Evolutionary conservation across 768 basidiomycete genomes (phyloP).

Genomic region (Suillus ampliporus): DNA sequence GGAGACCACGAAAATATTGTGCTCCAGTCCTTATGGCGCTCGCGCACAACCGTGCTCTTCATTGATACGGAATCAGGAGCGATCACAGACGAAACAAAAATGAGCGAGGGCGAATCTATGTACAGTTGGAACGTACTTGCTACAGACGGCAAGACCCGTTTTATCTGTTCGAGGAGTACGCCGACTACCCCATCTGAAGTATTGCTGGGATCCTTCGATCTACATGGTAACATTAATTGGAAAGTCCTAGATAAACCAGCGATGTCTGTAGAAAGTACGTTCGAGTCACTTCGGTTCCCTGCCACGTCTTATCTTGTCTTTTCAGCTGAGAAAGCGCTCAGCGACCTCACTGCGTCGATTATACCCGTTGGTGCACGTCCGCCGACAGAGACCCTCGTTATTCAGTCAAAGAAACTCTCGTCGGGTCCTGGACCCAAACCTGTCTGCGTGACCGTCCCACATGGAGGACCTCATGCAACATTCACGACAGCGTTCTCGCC

Average conservation of each 20-base stretch:
- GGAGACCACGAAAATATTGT: slow-evolving; percentile 38
- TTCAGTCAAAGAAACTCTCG: slow-evolving; percentile 38
- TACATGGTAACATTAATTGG: slow-evolving; percentile 36
- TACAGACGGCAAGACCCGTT: slow-evolving; percentile 47
- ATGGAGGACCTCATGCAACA: slow-evolving; percentile 68
- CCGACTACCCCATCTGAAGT: slow-evolving; percentile 53
- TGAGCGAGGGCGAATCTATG: slow-evolving; percentile 22
- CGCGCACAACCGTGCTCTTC: slow-evolving; percentile 54
- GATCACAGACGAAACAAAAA: slow-evolving; percentile 40
- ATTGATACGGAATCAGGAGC: slow-evolving; percentile 48
- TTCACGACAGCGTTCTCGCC: slow-evolving; percentile 55
- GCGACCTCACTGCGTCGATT: slow-evolving; percentile 46
- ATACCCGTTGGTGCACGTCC: slow-evolving; percentile 54
- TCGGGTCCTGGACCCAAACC: slow-evolving; percentile 28
- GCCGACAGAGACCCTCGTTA: slow-evolving; percentile 59
- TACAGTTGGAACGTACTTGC: slow-evolving; percentile 61
- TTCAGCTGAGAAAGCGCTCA: slow-evolving; percentile 50
- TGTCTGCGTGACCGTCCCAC: slow-evolving; percentile 58
- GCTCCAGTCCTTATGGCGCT: slow-evolving; percentile 59
- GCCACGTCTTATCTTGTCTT: background rate
- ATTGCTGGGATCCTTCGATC: slow-evolving; percentile 48
- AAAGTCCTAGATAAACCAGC: slow-evolving; percentile 49
- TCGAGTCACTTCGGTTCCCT: background rate
- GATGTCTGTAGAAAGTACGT: slow-evolving; percentile 48
- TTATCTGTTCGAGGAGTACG: slow-evolving; percentile 58